phyloP scores from a whole-genome alignment of 2,329 filamentous ascomycete species.

The Neopestalotiopsis sp. region DNA sequence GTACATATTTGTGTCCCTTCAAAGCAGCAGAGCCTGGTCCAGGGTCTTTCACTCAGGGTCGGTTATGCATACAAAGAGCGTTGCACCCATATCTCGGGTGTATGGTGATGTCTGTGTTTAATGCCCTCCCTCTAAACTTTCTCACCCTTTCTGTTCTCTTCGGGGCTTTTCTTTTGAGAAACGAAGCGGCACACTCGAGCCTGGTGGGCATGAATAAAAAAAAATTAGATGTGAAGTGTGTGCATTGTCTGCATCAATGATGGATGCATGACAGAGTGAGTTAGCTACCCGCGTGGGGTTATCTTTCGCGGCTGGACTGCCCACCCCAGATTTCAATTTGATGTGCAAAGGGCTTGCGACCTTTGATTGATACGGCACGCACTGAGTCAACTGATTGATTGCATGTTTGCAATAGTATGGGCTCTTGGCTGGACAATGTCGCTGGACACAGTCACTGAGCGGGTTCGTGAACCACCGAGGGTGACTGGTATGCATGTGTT shows the following conservation, averaged over 20 bases:
- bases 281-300: not conserved
- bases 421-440: too few relatives aligned
- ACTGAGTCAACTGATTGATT: not conserved
- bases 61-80: not conserved
- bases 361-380: not conserved
- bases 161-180: not conserved
- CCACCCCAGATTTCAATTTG: slow-evolving; percentile 6
- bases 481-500: not conserved
- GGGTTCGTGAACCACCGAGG: not conserved
- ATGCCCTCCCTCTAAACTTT: slow-evolving; percentile 4
- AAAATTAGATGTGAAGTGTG: not conserved
- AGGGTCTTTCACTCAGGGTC: not conserved
- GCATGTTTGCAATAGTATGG: not conserved
- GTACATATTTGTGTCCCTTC: not conserved
- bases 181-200: not conserved
- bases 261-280: not conserved
- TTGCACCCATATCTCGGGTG: not conserved
- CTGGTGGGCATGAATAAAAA: not conserved
- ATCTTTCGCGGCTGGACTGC: not conserved
- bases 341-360: not conserved
- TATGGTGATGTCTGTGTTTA: not conserved
- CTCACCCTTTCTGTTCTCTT: not conserved
- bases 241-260: not conserved
- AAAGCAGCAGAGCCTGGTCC: not conserved
- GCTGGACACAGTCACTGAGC: not conserved